Percentiles rank a stretch among this genome's conserved stretches.
These are phyloP conservation scores for Xerocomellus intermedius DNA, from an alignment of 768 basidiomycete genomes.

Conservation along the genomic window DNA sequence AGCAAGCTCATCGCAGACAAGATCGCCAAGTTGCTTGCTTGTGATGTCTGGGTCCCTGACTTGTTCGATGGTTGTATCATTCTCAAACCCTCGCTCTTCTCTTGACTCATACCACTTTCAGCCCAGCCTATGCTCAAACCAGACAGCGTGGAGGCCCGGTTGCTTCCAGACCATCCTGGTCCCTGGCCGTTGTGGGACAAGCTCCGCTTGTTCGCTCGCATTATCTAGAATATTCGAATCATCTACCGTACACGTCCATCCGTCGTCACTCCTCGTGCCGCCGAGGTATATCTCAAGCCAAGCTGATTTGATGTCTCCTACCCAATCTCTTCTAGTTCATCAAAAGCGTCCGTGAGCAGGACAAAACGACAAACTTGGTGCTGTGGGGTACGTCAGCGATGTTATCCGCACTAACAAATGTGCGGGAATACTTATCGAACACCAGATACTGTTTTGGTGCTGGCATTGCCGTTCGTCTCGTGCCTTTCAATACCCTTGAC, in stretches of 20 bases:
- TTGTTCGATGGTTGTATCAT: slow-evolving; percentile 48
- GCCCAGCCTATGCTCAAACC: slow-evolving; percentile 31
- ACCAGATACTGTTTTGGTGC: slow-evolving; percentile 41
- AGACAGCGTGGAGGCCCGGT: slow-evolving; percentile 26
- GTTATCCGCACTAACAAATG: not conserved
- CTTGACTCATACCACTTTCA: slow-evolving; percentile 1
- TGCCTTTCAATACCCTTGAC: slow-evolving; percentile 32
- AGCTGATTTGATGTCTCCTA: not conserved
- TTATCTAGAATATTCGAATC: slow-evolving; percentile 21
- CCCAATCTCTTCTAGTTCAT: slow-evolving; percentile 31
- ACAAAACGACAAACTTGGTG: slow-evolving; percentile 40
- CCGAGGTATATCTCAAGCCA: slow-evolving; percentile 18
- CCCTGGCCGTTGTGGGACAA: slow-evolving; percentile 16
- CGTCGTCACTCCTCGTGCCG: slow-evolving; percentile 27
- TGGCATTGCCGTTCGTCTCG: slow-evolving; percentile 28
- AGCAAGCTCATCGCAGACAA: slow-evolving; percentile 57
- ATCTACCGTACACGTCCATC: slow-evolving; percentile 26
- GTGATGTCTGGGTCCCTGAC: slow-evolving; percentile 67
- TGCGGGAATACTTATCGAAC: not conserved
- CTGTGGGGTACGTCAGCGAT: slow-evolving; percentile 37
- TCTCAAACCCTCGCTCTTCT: not conserved
- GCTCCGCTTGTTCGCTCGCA: slow-evolving; percentile 14
- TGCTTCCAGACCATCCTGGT: slow-evolving; percentile 32
- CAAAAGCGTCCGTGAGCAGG: slow-evolving; percentile 35
- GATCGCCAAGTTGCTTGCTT: slow-evolving; percentile 44